Conservation (phyloP, 805 yeast genomes). For the Tetrapisispora phaffii region DNA sequence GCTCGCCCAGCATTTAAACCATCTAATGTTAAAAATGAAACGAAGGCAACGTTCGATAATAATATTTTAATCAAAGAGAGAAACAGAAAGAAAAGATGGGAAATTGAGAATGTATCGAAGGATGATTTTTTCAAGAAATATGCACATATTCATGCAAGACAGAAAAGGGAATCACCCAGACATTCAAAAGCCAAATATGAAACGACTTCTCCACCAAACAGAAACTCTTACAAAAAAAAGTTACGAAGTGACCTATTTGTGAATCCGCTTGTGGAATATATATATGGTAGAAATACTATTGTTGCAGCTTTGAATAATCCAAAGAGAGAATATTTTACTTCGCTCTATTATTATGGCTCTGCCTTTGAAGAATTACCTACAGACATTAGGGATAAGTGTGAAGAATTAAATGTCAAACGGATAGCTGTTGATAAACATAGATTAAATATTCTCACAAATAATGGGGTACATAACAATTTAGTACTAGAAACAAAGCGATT, state of each 20-base stretch:
- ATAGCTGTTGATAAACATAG: constrained; percentile 33
- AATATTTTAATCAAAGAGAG: constrained; percentile 31
- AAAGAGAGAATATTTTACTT: constrained; percentile 44
- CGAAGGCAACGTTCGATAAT: neutral
- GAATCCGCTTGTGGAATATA: constrained; percentile 52
- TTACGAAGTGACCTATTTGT: constrained; percentile 6
- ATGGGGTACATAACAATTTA: constrained; percentile 73
- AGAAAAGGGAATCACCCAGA: constrained; percentile 11
- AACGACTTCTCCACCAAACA: constrained; percentile 11
- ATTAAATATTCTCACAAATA: constrained; percentile 48
- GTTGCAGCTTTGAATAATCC: constrained; percentile 53
- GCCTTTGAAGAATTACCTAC: constrained; percentile 15
- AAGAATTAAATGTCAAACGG: constrained; percentile 22
- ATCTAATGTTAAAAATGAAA: neutral
- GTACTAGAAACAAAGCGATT: constrained; percentile 53
- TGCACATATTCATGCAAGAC: constrained; percentile 56
- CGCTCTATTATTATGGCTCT: constrained; percentile 39
- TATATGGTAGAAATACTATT: constrained; percentile 72
- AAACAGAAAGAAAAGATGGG: constrained; percentile 52
- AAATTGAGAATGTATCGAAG: constrained; percentile 47
- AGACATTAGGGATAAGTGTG: constrained; percentile 41
- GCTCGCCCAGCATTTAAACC: neutral
- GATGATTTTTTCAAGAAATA: constrained; percentile 55
- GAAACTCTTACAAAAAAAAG: constrained; percentile 5
- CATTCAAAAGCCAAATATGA: constrained; percentile 6